Conservation (phyloP, 2,329 filamentous ascomycete species). For the Monilinia aucupariae region DNA sequence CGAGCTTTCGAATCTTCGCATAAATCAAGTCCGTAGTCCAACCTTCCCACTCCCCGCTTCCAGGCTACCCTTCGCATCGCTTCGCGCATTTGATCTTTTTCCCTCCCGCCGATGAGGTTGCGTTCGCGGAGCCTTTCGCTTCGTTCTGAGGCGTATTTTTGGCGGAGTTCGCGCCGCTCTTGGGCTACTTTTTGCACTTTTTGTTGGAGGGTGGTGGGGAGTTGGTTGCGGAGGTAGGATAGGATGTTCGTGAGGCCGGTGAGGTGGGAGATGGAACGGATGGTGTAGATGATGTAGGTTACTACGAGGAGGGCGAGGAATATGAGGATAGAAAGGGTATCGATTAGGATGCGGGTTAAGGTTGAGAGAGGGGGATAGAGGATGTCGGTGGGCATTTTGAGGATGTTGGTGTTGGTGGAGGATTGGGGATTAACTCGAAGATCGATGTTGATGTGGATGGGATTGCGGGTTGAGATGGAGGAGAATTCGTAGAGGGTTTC, state of each 20-base stretch:
- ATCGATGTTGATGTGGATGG: neutral
- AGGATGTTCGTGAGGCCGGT: neutral
- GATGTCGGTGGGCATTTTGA: neutral
- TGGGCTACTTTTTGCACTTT: neutral
- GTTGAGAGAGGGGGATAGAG: neutral
- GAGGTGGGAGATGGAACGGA: neutral
- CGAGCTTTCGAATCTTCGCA: neutral
- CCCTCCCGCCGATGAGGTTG: neutral
- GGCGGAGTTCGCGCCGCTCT: slow-evolving; percentile 1
- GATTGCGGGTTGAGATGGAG: neutral
- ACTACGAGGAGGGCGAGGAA: neutral
- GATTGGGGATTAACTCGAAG: neutral
- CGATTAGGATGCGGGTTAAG: neutral
- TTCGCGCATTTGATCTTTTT: slow-evolving; percentile 9
- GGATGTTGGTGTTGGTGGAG: neutral
- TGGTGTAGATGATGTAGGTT: neutral
- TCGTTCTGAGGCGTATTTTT: slow-evolving; percentile 1
- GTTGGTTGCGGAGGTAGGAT: neutral
- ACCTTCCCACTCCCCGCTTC: slow-evolving; percentile 11
- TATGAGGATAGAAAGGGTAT: neutral
- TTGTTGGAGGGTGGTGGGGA: neutral
- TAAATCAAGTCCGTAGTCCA: slow-evolving; percentile 14
- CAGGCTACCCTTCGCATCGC: slow-evolving; percentile 5
- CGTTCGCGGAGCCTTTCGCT: neutral
- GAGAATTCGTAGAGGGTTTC: slow-evolving; percentile 10